Evolutionary conservation across 208 protist genomes (phyloP), one percentile per base, ranked within the genome.

Genomic region (Lotmaria passim): DNA sequence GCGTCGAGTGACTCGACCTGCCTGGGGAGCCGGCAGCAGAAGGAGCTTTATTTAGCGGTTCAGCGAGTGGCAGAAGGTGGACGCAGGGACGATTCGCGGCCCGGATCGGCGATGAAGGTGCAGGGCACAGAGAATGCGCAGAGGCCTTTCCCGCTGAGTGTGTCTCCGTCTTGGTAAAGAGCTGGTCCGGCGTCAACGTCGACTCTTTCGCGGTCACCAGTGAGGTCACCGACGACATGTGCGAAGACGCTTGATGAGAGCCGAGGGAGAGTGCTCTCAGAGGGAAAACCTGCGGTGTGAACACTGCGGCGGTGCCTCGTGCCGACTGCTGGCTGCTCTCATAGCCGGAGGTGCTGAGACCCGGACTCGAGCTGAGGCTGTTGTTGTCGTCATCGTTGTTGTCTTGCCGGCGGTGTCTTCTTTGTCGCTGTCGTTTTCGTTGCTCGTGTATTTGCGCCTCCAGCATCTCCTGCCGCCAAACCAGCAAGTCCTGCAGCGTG

Each of bases 401-500:
- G n/a, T n/a, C n/a, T n/a, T n/a, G n/a, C n/a, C n/a, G n/a, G n/a
- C n/a, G n/a, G n/a, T n/a, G n/a, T n/a, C n/a, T n/a, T n/a, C n/a
- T n/a, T n/a, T n/a, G n/a, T n/a, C n/a, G 51, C 0, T 14, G 5
- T 19, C 38, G 24, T 0, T 56, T 24, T 30, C 7, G 24, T 8
- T 33, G 51, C 6, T 52, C 23, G 4, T 56, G 33, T 12, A 56
- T 39, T 3, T 30, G 51, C 5, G 51, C 21, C 30, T 56, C 51
- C 5, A 56, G 7, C 7, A 56, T 24, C 8, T 26, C 51, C 17
- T 38, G 51, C 0, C 51, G 51, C 51, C 51, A 56, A 24, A 19
- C 51, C 28, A 56, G 51, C 14, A 56, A 19, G 30, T 56, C 51
- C 21, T 56, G 51, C 51, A 56, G 28, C 30, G 51, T 56, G 51